phyloP scores from a whole-genome alignment of 805 yeast species.

The Kuraishia floccosa region DNA sequence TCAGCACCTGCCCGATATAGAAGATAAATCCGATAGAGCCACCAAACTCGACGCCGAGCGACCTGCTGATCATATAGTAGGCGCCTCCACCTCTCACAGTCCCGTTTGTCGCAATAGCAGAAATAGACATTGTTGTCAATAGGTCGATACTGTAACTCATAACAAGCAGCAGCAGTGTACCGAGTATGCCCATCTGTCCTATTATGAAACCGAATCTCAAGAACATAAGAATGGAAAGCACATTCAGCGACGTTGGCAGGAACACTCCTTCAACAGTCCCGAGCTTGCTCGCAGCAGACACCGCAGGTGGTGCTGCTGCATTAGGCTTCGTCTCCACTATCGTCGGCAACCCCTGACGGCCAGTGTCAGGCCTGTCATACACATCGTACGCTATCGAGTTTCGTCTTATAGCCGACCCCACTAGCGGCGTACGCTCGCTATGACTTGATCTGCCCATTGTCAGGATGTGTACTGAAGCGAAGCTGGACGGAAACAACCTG shows the following conservation, averaged over 20 bases:
- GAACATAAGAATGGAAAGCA: constrained; percentile 88
- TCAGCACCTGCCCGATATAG: constrained; percentile 88
- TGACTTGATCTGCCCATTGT: no score
- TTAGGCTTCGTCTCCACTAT: no score
- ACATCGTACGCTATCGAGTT: no score
- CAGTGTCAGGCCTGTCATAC: no score
- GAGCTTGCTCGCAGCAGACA: constrained; percentile 29
- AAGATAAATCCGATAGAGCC: constrained; percentile 95
- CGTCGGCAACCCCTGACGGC: no score
- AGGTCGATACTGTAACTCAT: constrained; percentile 74
- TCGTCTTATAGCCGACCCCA: no score
- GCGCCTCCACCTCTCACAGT: constrained; percentile 98
- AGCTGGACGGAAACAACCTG: no score
- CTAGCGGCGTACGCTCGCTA: no score
- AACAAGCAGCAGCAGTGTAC: constrained; percentile 54
- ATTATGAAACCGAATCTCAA: constrained; percentile 89
- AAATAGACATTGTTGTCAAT: constrained; percentile 78
- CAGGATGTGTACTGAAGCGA: no score
- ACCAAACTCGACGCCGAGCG: constrained; percentile 96
- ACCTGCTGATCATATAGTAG: constrained; percentile 91
- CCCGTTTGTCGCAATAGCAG: constrained; percentile 96
- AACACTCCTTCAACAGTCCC: constrained; percentile 87
- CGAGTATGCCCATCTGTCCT: constrained; percentile 88
- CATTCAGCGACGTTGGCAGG: constrained; percentile 87
- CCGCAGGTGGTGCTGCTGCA: neutral